A percentile compares a stretch with the other conserved stretches of the same genome.
phyloP scores from a whole-genome alignment of 768 basidiomycete species.

The Chalciporus piperatus region DNA sequence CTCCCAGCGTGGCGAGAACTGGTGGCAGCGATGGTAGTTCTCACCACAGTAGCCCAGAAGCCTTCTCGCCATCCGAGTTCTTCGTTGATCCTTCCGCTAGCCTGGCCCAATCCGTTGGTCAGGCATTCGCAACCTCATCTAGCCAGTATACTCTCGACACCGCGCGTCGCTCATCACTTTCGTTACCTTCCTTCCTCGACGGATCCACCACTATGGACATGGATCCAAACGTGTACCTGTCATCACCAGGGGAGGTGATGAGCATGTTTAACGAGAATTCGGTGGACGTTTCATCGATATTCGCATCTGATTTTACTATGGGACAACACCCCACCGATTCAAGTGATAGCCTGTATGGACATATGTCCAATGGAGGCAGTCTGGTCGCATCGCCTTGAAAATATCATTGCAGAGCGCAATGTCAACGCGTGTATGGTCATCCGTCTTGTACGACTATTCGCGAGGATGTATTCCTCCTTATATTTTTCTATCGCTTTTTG shows the following conservation, averaged over 20 bases:
- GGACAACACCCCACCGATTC: constrained; percentile 25
- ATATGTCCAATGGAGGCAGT: constrained; percentile 16
- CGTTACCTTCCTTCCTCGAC: constrained; percentile 28
- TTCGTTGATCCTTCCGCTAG: constrained; percentile 45
- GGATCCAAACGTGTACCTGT: constrained; percentile 53
- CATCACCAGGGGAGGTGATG: constrained; percentile 55
- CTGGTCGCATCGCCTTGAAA: constrained; percentile 29
- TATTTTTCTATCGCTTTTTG: constrained; percentile 4
- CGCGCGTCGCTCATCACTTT: constrained; percentile 24
- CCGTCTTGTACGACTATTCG: constrained; percentile 17
- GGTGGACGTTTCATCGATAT: constrained; percentile 36
- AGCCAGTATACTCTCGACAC: constrained; percentile 25
- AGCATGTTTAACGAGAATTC: constrained; percentile 50
- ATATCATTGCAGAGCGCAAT: neutral
- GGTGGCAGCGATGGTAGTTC: constrained; percentile 42
- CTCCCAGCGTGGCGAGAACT: constrained; percentile 45
- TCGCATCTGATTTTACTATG: constrained; percentile 30
- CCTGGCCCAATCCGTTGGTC: constrained; percentile 19
- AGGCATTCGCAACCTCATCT: constrained; percentile 17
- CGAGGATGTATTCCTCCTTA: constrained; percentile 3
- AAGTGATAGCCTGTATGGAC: constrained; percentile 28
- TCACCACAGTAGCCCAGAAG: constrained; percentile 58
- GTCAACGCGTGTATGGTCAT: constrained; percentile 3
- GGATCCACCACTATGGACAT: constrained; percentile 41
- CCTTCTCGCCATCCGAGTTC: constrained; percentile 63